Evolutionary conservation across 1,284 basidiomycete genomes (phyloP).

Genomic region (Ceratobasidium sp.): DNA sequence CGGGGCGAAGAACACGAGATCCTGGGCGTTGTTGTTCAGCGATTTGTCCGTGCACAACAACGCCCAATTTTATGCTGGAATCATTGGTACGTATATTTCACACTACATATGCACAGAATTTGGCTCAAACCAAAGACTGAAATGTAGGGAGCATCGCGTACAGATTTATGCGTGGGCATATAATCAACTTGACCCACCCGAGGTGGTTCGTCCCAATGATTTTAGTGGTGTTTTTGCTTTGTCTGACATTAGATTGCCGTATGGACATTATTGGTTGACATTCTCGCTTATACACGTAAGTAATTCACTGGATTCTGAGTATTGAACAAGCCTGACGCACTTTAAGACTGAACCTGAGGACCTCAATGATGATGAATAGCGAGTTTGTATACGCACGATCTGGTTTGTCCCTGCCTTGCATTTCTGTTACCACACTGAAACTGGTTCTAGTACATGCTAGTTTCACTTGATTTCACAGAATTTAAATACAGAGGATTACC

Average conservation of each 20-base stretch:
- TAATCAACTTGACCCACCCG: not conserved
- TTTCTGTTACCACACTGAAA: too few species aligned
- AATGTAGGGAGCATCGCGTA: not conserved
- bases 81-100: not conserved
- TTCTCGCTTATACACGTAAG: too few species aligned
- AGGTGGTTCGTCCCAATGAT: not conserved
- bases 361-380: too few species aligned
- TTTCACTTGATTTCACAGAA: too few species aligned
- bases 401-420: too few species aligned
- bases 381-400: too few species aligned
- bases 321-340: too few species aligned
- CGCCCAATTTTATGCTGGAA: not conserved
- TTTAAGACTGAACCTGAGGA: too few species aligned
- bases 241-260: not conserved
- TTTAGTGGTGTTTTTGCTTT: slow-evolving; percentile 7
- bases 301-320: too few species aligned
- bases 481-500: too few species aligned
- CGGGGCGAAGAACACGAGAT: not conserved
- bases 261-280: too few species aligned
- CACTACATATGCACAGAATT: not conserved
- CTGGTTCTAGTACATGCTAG: too few species aligned
- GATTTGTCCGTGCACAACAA: not conserved
- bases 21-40: not conserved
- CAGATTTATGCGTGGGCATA: not conserved
- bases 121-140: not conserved